Percentiles rank a stretch among this genome's conserved stretches.
Evolutionary conservation across 2,329 filamentous ascomycete species (phyloP).

Genomic region (Botryotinia convoluta): DNA sequence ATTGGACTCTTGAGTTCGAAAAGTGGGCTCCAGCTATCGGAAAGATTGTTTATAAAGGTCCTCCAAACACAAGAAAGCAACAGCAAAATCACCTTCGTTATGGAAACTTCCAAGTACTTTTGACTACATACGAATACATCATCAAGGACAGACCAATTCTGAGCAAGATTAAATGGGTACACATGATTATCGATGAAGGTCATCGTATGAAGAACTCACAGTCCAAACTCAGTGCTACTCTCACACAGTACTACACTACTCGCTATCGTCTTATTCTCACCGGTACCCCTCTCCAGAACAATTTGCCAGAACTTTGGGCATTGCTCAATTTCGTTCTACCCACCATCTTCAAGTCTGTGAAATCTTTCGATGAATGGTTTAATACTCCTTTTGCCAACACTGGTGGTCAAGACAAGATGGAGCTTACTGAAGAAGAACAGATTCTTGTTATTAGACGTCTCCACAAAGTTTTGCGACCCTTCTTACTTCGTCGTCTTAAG

Average conservation of each 20-base stretch:
- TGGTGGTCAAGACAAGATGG: conserved; percentile 97
- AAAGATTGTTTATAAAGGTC: conserved; percentile 95
- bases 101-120: conserved; percentile 90
- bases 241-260: conserved; percentile 92
- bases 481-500: conserved; percentile 96
- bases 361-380: conserved; percentile 99
- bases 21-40: conserved; percentile 91
- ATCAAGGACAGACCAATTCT: conserved; percentile 96
- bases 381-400: conserved; percentile 99
- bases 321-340: conserved; percentile 98
- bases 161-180: conserved; percentile 99
- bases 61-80: conserved; percentile 80
- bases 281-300: conserved; percentile 96
- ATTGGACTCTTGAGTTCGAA: conserved; percentile 98
- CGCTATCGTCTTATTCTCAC: conserved; percentile 96
- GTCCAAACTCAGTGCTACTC: conserved; percentile 92
- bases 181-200: conserved; percentile 99
- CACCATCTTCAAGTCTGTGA: conserved; percentile 98
- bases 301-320: conserved; percentile 92
- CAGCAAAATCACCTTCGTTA: conserved; percentile 93
- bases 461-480: conserved; percentile 95
- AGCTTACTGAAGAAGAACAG: conserved; percentile 98
- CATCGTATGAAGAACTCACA: conserved; percentile 99
- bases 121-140: conserved; percentile 99
- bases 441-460: conserved; percentile 96